Base-by-base conservation (phyloP, 1,284 basidiomycete species). In the Tilletiopsis washingtonensis region DNA sequence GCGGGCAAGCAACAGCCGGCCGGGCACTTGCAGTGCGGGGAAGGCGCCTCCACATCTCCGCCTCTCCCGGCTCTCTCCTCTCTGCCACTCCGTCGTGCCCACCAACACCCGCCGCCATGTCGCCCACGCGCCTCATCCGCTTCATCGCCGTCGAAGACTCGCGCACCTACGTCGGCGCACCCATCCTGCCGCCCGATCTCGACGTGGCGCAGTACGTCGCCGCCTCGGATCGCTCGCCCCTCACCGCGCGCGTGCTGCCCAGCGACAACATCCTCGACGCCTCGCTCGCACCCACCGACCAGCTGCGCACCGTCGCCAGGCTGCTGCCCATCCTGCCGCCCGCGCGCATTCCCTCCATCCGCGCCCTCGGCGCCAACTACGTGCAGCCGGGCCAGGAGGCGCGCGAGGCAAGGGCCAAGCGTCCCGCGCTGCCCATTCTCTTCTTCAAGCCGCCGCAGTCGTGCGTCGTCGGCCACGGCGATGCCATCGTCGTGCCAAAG, bases 111-210 rank as follows among this genome's bases (percentile, higher is more conserved):
- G n/a, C n/a, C n/a, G n/a, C n/a, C n/a, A n/a, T n/a, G n/a, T n/a
- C n/a, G n/a, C n/a, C n/a, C n/a, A n/a, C n/a, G n/a, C n/a, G 64
- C 5, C 49, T 67, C 3, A 56, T 67, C 42, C 62, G 62, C 43
- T 67, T 67, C 45, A 46, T 64, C 12, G 64, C 64, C 4, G 45
- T 47, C 40, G 62, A 67, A 46, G 64, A 67, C 37, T 49, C 52
- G 1, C 45, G 50, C 17, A 53, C 43, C 23, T 54, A 64, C 53
- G 58, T 52, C 29, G 64, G 64, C 17, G 59, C 62, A 47, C 64
- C 64, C 2, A 23, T 64, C 12, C 29, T 42, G 53, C 53, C 37
- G 53, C 51, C 25, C 4, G 17, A 20, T 3, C 48, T 55, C 14
- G 62, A 64, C 40, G 36, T 62, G 62, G 64, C 3, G 36, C 51